Evolutionary conservation across 805 yeast genomes (phyloP).

Genomic region (Suhomyces tanzawaensis): DNA sequence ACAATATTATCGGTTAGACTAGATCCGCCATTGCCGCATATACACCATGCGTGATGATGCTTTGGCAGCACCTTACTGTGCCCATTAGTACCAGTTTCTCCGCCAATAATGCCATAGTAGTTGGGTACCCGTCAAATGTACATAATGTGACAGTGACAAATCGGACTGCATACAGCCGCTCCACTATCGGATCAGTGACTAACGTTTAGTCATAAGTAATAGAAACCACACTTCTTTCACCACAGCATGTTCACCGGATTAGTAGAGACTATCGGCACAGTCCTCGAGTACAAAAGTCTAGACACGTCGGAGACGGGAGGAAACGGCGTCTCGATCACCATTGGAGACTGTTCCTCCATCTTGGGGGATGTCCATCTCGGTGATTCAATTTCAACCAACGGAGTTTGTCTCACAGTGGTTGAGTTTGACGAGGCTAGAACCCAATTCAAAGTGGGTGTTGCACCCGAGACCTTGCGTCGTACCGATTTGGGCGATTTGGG

Average conservation of each 20-base stretch:
- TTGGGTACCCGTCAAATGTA: neutral
- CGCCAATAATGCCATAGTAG: too few species aligned
- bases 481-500: conserved; percentile 68
- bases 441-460: conserved; percentile 81
- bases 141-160: too few species aligned
- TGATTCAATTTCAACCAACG: conserved; percentile 88
- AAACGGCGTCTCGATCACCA: conserved; percentile 68
- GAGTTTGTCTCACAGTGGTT: conserved; percentile 90
- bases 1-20: too few species aligned
- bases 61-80: too few species aligned
- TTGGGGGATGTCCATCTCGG: conserved; percentile 85
- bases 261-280: conserved; percentile 79
- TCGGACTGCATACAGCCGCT: too few species aligned
- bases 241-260: conserved; percentile 85
- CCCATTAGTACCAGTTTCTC: too few species aligned
- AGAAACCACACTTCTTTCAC: too few species aligned
- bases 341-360: conserved; percentile 59
- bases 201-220: too few species aligned
- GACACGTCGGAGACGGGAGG: conserved; percentile 61
- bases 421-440: conserved; percentile 53
- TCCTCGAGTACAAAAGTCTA: conserved; percentile 42
- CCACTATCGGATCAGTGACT: too few species aligned
- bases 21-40: too few species aligned
- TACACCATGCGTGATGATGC: too few species aligned
- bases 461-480: conserved; percentile 86